phyloP scores from a whole-genome alignment of 495 filamentous ascomycete genomes.

The Penicillium arizonense region DNA sequence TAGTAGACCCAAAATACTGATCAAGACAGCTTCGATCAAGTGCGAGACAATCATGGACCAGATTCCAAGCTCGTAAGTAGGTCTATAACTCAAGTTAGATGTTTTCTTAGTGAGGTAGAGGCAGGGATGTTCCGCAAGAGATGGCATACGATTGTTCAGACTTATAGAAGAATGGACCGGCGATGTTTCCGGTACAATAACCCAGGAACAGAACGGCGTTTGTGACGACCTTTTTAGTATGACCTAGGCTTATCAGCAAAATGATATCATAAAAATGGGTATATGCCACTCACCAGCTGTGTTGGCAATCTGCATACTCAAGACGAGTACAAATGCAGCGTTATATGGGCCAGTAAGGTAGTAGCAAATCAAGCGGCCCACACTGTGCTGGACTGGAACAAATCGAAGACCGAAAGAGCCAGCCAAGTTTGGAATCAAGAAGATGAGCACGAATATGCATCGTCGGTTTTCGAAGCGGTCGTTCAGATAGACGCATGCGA shows the following conservation, averaged over 20 bases:
- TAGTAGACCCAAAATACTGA: conserved; percentile 44
- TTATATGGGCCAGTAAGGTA: conserved; percentile 59
- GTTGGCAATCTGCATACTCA: conserved; percentile 58
- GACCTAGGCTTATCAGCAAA: conserved; percentile 27
- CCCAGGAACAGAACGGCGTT: conserved; percentile 58
- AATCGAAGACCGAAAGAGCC: conserved; percentile 57
- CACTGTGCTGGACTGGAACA: conserved; percentile 40
- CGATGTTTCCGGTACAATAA: conserved; percentile 53
- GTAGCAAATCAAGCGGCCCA: conserved; percentile 56
- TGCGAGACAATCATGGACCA: conserved; percentile 64
- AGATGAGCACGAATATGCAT: conserved; percentile 53
- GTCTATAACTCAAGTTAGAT: conserved; percentile 23
- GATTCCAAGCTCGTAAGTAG: conserved; percentile 56
- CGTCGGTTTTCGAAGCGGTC: conserved; percentile 56
- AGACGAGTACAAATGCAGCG: conserved; percentile 57
- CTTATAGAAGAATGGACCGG: conserved; percentile 64
- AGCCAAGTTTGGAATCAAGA: conserved; percentile 53
- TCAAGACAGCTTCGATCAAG: conserved; percentile 50
- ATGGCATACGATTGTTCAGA: conserved; percentile 42
- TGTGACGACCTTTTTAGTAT: conserved; percentile 63
- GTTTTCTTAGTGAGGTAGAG: background rate
- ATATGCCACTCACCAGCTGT: conserved; percentile 37
- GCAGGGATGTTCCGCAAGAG: background rate
- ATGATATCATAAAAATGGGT: background rate
- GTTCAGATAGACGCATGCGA: conserved; percentile 57